Evolutionary conservation across 192 early-diverging fungal species (phyloP), one percentile per base, ranked within the genome.

Genomic region (Obelidium mucronatum): DNA sequence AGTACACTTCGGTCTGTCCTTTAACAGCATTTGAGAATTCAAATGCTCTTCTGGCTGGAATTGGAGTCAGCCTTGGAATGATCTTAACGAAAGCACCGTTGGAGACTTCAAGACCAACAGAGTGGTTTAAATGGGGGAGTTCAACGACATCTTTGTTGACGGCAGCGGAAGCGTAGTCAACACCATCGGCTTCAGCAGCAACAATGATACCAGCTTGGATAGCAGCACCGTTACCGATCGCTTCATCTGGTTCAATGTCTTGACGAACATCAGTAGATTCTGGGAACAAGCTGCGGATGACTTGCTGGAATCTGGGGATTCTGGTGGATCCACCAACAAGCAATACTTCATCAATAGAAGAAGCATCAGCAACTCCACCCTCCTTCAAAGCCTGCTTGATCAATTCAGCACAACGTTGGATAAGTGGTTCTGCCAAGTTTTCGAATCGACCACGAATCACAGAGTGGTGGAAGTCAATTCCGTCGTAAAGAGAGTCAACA

Each of bases 231-330:
- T 86, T 84, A 24, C 94, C 90, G 56, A 97, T 92, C 24, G 95
- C 91, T 86, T 99, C 97, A 82, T 99, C 96, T 8, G 95, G 89
- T 80, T 98, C 96, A 69, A 95, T 87, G 17, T 94, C 96, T 48
- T 85, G 84, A 60, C 90, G 89, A 77, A 98, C 84, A 37, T 91
- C 86, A 58, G 88, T 83, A 62, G 90, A 86, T 34, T 86, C 83
- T 44, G 77, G 76, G 86, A 99, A 97, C 68, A 94, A 78, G 26
- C 84, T 81, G 19, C 90, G 88, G 26, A 97, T 84, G 31, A 89
- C 85, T 35, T 89, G 74, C 85, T 94, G 92, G 84, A 97, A 92
- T 76, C 91, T 89, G 73, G 96, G 95, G 76, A 97, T 93, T 39
- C 94, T 89, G 62, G 90, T 87, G 28, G 92, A 88, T 64, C 97